Evolutionary conservation across 2,329 filamentous ascomycete genomes (phyloP), one percentile per base, ranked within the genome.

Genomic region (Blastomyces silverae): DNA sequence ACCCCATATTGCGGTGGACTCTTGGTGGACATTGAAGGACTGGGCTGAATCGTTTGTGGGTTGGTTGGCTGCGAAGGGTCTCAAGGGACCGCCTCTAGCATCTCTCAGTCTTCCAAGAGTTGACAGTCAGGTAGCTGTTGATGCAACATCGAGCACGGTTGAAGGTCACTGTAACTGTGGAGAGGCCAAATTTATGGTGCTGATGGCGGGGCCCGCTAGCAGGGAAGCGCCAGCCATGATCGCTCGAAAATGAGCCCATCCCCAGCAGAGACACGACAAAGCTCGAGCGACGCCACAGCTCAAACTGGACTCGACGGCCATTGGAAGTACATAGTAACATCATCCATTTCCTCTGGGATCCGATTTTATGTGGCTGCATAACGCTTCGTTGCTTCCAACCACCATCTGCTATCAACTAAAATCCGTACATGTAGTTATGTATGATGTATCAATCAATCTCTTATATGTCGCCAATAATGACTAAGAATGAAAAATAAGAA

Each of bases 161-260:
- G 11, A 37, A n/a, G 22, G 56, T 42, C 56, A 17, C 37, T 59
- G 56, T 37, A 59, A 59, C 56, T 59, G 56, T 59, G n/a, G n/a
- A n/a, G 56, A 59, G 37, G 6, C 34, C 37, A 39, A 59, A 53
- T 17, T 53, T 53, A 28, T 53, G 25, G 50, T 53, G 22, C 50
- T 53, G 11, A 53, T 53, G 50, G 25, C 8, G 13, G 50, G 11
- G 13, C 2, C 25, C 8, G 50, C 50, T 52, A 52, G 50, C 22
- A 53, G 50, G 50, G 13, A 6, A 31, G 25, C 11, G 25, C 25
- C 28, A 31, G 50, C 50, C 50, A 31, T 53, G 50, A 53, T 53
- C 50, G 50, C 50, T 53, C 50, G 25, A 53, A 53, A 53, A 17
- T 52, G 13, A 2, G 13, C 22, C 46, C 50, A 28, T 52, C 22